Base-by-base conservation (phyloP, 441 rosid genomes). In the Metrosideros polymorpha region DNA sequence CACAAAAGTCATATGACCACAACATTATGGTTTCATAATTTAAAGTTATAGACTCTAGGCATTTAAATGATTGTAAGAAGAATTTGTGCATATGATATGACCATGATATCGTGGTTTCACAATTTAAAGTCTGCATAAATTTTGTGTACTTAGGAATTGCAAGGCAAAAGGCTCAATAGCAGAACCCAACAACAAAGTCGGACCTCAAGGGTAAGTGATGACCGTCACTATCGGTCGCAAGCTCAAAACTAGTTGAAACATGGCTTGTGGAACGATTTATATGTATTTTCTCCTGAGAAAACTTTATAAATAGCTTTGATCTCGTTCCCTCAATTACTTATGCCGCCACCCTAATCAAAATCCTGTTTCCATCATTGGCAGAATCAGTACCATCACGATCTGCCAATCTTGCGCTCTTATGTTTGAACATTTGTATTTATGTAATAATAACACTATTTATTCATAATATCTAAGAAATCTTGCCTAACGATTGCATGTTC, bases 121-220 rank as follows among this genome's bases (percentile, higher is more conserved):
- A 71, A 39, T 71, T 71, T 71, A 19, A 66, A 39, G 9, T 66
- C 19, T 35, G 8, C 79, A 35, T 35, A 19, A 35, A 6, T 66
- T 35, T 18, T 0, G 47, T 0, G 2, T 10, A 25, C 27, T 19
- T 71, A 2, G 0, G 13, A 35, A 71, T 35, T 22, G n/a, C 27
- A 35, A 35, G 27, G 47, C 47, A 9, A 71, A 71, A 39, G 79
- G 39, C 13, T 2, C 25, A 0, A 32, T 7, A 32, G 13, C 30
- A 32, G 4, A 63, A 63, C 7, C 25, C 25, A 0, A 63, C 0
- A 0, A 0, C 79, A 35, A 39, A 71, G 0, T 5, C 7, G 27
- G 8, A 22, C 47, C n/a, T 22, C 15, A 5, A 35, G 27, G n/a
- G 5, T 39, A 71, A 39, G 47, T 71, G 47, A 39, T 10, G 47